phyloP scores from a whole-genome alignment of 805 yeast genomes.

The Pachysolen tannophilus region DNA sequence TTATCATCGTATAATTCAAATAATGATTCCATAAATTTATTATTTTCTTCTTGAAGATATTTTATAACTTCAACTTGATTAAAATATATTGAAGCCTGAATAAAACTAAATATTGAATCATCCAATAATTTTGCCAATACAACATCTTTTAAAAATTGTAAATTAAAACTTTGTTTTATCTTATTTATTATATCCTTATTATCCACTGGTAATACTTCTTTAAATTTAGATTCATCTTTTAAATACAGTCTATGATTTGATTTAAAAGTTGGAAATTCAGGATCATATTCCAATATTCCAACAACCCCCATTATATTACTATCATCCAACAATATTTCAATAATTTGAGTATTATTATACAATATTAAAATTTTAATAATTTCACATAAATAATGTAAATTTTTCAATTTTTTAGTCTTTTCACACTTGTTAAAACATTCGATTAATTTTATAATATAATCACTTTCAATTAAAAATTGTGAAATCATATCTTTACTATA shows the following conservation, averaged over 20 bases:
- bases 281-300: conserved; percentile 85
- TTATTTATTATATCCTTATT: conserved; percentile 41
- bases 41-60: conserved; percentile 43
- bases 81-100: conserved; percentile 57
- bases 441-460: conserved; percentile 46
- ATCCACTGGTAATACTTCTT: conserved; percentile 61
- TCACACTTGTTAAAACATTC: conserved; percentile 52
- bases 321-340: conserved; percentile 51
- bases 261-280: conserved; percentile 72
- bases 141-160: conserved; percentile 81
- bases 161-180: conserved; percentile 66
- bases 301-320: conserved; percentile 48
- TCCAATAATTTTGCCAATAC: conserved; percentile 77
- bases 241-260: conserved; percentile 73
- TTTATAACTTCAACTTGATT: conserved; percentile 64
- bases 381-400: conserved; percentile 61
- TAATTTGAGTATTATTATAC: conserved; percentile 58
- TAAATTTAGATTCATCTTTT: conserved; percentile 48
- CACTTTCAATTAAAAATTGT: conserved; percentile 42
- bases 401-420: conserved; percentile 36
- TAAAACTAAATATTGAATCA: conserved; percentile 63
- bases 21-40: conserved; percentile 45
- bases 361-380: conserved; percentile 64
- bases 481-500: conserved; percentile 56
- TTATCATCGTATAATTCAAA: conserved; percentile 45